Evolutionary conservation across 768 basidiomycete species (phyloP).

Genomic region (Naganishia kalamii): DNA sequence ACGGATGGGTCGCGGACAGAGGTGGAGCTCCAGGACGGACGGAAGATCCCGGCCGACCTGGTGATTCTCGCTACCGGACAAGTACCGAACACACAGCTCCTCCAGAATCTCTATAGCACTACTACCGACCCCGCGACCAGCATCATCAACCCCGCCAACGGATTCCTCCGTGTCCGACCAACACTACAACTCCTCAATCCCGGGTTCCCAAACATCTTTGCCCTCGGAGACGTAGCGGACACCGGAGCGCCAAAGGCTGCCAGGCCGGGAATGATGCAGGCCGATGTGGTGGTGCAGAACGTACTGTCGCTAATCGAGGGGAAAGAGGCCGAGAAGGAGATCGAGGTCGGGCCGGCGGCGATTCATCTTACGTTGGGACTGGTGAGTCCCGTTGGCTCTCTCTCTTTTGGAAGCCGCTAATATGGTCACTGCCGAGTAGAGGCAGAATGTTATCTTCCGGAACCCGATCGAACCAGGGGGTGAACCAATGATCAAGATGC

Average conservation of each 20-base stretch:
- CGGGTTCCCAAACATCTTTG: slow-evolving; percentile 2
- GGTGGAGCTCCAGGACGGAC: slow-evolving; percentile 27
- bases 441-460: slow-evolving; percentile 19
- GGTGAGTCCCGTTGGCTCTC: slow-evolving; percentile 14
- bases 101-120: slow-evolving; percentile 25
- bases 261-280: slow-evolving; percentile 17
- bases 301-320: slow-evolving; percentile 11
- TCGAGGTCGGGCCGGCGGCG: slow-evolving; percentile 11
- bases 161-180: slow-evolving; percentile 19
- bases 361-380: slow-evolving; percentile 21
- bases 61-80: slow-evolving; percentile 24
- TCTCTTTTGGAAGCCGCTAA: neutral
- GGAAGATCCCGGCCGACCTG: slow-evolving; percentile 19
- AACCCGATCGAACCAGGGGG: neutral
- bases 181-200: slow-evolving; percentile 14
- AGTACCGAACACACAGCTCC: slow-evolving; percentile 22
- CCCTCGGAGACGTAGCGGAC: slow-evolving; percentile 23
- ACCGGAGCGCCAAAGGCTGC: slow-evolving; percentile 22
- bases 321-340: neutral
- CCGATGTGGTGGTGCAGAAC: slow-evolving; percentile 16
- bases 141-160: slow-evolving; percentile 16
- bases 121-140: neutral
- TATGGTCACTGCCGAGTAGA: neutral
- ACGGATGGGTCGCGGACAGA: slow-evolving; percentile 28
- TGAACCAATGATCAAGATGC: slow-evolving; percentile 16